Base-by-base conservation (phyloP, 2,329 filamentous ascomycete species). In the Harringtonia lauricola region DNA sequence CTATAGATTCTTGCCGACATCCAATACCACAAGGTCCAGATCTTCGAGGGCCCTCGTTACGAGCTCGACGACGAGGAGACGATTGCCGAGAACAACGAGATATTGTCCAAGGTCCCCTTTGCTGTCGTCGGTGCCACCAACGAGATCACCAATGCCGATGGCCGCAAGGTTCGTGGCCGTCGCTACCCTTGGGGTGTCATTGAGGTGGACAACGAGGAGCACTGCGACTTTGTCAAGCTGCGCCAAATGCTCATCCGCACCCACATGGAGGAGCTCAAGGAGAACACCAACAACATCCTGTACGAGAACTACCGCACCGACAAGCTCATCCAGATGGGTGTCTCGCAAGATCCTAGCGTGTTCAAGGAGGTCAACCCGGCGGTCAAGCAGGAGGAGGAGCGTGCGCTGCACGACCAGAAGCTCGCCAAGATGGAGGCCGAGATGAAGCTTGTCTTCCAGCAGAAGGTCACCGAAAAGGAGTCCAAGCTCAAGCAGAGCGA, bases 381-480 rank as follows among this genome's bases (percentile, higher is more conserved):
- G 38, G 92, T 96, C 69, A 98, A 98, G 83, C 92, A 98, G 70
- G 92, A 98, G 66, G 92, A 98, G 71, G 92, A 98, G 75, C 87
- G 92, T 59, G 83, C 86, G 52, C 76, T 98, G 55, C 92, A 98
- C 76, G 92, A 98, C 71, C 89, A 95, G 76, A 98, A 98, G 76
- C 86, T 98, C 57, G 87, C 90, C 66, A 98, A 98, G 86, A 98
- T 98, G 92, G 92, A 98, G 69, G 81, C 88, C 60, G 92, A 98
- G 68, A 98, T 98, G 92, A 98, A 98, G 86, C 95, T 95, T 86
- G 92, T 98, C 55, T 98, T 98, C 87, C 92, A 96, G 67, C 92
- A 98, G 66, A 98, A 98, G 83, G 92, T 98, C 28, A 81, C 87
- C 54, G 92, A 98, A 68, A 98, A 98, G 76, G 92, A 98, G 71